Percentiles rank a stretch among this genome's conserved stretches.
These are phyloP conservation scores for Nicotiana undulata DNA, from an alignment of 257 asterid species.

Conservation along the genomic window DNA sequence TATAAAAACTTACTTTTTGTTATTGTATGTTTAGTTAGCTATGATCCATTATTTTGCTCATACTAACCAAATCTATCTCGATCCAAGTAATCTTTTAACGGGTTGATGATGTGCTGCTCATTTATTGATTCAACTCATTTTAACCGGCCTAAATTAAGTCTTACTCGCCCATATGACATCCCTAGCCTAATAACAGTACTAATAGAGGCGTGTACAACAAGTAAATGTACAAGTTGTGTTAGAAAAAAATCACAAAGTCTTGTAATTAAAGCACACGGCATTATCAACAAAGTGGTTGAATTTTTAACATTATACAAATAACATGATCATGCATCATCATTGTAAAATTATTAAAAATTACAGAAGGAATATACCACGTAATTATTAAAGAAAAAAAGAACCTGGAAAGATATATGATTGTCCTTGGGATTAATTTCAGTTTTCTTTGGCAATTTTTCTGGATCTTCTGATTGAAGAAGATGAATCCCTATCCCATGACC, in stretches of 20 bases:
- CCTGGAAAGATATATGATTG: conserved; percentile 95
- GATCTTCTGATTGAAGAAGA: conserved; percentile 67
- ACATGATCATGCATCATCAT: background rate
- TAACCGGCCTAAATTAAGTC: too few relatives aligned
- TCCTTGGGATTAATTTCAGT: conserved; percentile 78
- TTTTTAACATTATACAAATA: background rate
- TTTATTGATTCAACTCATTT: too few relatives aligned
- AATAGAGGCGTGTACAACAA: background rate
- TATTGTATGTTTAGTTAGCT: too few relatives aligned
- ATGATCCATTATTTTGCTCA: too few relatives aligned
- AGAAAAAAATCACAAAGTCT: background rate
- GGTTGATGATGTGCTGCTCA: too few relatives aligned
- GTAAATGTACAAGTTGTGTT: background rate
- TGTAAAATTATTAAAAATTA: background rate
- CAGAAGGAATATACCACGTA: too few relatives aligned
- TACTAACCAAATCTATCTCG: too few relatives aligned
- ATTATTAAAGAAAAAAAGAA: background rate
- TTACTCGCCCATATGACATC: too few relatives aligned
- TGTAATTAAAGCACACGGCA: background rate
- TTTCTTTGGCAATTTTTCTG: conserved; percentile 54
- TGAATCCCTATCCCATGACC: conserved; percentile 93
- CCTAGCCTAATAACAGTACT: too few relatives aligned
- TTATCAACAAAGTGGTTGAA: background rate
- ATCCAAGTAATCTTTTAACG: too few relatives aligned
- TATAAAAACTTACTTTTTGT: too few relatives aligned